These are phyloP conservation scores for Brassica cretica DNA, from an alignment of 345 rosid species.

Conservation along the genomic window DNA sequence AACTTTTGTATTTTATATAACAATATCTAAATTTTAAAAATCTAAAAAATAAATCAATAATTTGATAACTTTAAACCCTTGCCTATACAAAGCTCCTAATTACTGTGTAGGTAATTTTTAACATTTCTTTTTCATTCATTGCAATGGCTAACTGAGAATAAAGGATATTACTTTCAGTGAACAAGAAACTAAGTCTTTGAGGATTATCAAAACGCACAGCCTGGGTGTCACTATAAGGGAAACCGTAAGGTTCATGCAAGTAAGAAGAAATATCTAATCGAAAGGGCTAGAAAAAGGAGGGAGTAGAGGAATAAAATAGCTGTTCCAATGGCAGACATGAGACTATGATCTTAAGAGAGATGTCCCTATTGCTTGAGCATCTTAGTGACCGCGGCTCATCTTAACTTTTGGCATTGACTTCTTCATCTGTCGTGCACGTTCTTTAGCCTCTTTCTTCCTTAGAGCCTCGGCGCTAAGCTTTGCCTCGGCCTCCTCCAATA, in stretches of 20 bases:
- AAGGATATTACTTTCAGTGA: slow-evolving; percentile 8
- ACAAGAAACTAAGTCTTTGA: slow-evolving; percentile 9
- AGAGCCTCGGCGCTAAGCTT: slow-evolving; percentile 80
- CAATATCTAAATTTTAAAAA: too few relatives aligned
- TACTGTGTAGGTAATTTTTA: too few relatives aligned
- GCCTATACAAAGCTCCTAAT: too few relatives aligned
- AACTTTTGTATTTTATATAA: too few relatives aligned
- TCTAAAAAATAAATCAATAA: too few relatives aligned
- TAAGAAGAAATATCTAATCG: slow-evolving; percentile 7
- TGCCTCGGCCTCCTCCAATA: slow-evolving; percentile 85
- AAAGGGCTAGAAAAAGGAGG: not conserved
- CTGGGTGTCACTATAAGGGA: slow-evolving; percentile 20
- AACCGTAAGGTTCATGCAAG: not conserved
- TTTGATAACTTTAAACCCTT: too few relatives aligned
- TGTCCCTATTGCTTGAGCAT: slow-evolving; percentile 8
- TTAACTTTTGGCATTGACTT: slow-evolving; percentile 76
- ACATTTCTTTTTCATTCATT: too few relatives aligned
- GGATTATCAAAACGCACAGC: slow-evolving; percentile 4
- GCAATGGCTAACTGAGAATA: not conserved
- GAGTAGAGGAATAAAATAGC: slow-evolving; percentile 14
- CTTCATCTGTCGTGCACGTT: slow-evolving; percentile 83
- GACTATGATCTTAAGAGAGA: slow-evolving; percentile 9
- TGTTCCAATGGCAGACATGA: slow-evolving; percentile 12
- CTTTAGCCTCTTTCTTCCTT: slow-evolving; percentile 84
- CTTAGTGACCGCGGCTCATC: slow-evolving; percentile 75